phyloP scores from a whole-genome alignment of 225 moss, liverwort and hornwort species.

The Polytrichum formosum region DNA sequence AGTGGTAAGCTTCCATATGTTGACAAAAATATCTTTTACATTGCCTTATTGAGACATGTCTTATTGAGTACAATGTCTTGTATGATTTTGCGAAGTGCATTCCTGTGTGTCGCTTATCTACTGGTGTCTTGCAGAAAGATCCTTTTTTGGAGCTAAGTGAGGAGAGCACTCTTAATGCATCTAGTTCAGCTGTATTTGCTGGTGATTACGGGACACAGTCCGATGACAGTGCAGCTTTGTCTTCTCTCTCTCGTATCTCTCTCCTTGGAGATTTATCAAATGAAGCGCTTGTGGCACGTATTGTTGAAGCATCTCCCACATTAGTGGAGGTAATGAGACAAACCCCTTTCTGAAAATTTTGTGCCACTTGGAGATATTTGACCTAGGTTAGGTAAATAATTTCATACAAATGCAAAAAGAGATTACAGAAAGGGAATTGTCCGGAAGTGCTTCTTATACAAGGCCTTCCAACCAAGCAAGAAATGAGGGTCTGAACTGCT shows the following conservation, averaged over 20 bases:
- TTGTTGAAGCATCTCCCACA: conserved; percentile 67
- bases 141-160: conserved; percentile 88
- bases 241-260: conserved; percentile 63
- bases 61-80: no score
- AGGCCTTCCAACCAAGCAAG: no score
- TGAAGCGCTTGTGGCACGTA: conserved; percentile 77
- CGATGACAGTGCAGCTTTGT: conserved; percentile 74
- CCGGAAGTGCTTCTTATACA: no score
- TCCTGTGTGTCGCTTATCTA: not conserved
- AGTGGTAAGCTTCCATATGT: conserved; percentile 39
- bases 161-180: conserved; percentile 68
- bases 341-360: not conserved
- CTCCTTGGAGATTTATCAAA: conserved; percentile 71
- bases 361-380: no score
- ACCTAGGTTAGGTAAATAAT: no score
- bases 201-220: conserved; percentile 64
- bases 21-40: not conserved
- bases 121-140: conserved; percentile 59
- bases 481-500: no score
- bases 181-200: conserved; percentile 59
- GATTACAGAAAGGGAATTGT: no score
- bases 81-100: not conserved
- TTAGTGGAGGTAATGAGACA: conserved; percentile 60
- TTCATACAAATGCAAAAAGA: no score
- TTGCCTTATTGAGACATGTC: not conserved